Conservation (phyloP, 2,329 filamentous ascomycete species). For the Alternaria panax region DNA sequence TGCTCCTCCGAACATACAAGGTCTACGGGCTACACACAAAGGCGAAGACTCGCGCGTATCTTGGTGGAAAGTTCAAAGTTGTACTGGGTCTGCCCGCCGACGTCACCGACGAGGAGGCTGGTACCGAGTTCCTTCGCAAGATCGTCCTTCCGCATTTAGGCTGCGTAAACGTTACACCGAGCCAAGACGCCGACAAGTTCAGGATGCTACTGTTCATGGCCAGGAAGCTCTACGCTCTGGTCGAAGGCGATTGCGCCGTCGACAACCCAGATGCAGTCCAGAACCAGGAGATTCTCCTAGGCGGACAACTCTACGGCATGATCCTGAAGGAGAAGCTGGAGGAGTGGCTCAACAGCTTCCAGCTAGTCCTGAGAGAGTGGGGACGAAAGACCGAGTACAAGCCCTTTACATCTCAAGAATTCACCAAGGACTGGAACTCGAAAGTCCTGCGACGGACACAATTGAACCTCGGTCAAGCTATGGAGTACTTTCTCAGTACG, state of each 20-base stretch:
- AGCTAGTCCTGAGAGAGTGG: slow-evolving; percentile 62
- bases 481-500: slow-evolving; percentile 96
- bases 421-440: slow-evolving; percentile 76
- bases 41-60: slow-evolving; percentile 80
- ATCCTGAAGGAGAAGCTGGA: slow-evolving; percentile 94
- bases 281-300: slow-evolving; percentile 92
- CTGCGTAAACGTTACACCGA: slow-evolving; percentile 80
- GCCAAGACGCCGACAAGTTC: slow-evolving; percentile 91
- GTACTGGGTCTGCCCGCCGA: slow-evolving; percentile 85
- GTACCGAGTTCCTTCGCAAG: slow-evolving; percentile 87
- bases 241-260: slow-evolving; percentile 87
- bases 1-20: slow-evolving; percentile 92
- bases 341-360: slow-evolving; percentile 79
- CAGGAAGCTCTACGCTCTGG: slow-evolving; percentile 90
- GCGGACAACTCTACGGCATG: slow-evolving; percentile 92
- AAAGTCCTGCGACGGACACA: slow-evolving; percentile 83
- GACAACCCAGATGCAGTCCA: slow-evolving; percentile 98
- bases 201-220: slow-evolving; percentile 95
- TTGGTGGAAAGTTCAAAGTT: slow-evolving; percentile 89
- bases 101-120: slow-evolving; percentile 86
- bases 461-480: slow-evolving; percentile 82
- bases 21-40: slow-evolving; percentile 83
- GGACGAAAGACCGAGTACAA: slow-evolving; percentile 59
- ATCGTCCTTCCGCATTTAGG: slow-evolving; percentile 93
- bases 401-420: slow-evolving; percentile 76